Percentiles rank a stretch among this genome's conserved stretches.
Evolutionary conservation across 257 asterid genomes (phyloP).

Genomic region (Penstemon newberryi): DNA sequence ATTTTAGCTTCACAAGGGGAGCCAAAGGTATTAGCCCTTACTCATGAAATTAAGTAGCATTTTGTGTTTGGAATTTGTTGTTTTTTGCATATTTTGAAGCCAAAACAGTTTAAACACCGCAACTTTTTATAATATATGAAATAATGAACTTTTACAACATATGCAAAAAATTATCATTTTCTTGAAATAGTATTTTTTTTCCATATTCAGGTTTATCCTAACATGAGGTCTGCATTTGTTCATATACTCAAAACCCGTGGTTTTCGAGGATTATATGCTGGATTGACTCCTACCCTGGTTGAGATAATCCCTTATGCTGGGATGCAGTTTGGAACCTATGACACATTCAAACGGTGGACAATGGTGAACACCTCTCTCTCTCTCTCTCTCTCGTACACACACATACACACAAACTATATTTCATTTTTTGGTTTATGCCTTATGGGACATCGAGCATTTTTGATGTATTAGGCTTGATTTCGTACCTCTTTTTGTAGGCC

Average conservation of each 20-base stretch:
- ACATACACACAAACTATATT: neutral
- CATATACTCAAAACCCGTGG: slow-evolving; percentile 66
- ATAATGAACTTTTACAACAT: too few relatives aligned
- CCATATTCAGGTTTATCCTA: slow-evolving; percentile 71
- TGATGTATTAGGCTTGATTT: slow-evolving; percentile 12
- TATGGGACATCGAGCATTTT: too few relatives aligned
- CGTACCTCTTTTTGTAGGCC: slow-evolving; percentile 42
- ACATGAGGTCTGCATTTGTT: slow-evolving; percentile 76
- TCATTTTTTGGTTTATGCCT: neutral
- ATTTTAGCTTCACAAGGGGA: slow-evolving; percentile 98
- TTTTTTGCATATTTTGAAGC: neutral
- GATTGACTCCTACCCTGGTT: slow-evolving; percentile 80
- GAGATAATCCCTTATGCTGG: slow-evolving; percentile 95
- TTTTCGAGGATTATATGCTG: slow-evolving; percentile 79
- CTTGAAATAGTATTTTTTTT: slow-evolving; percentile 26
- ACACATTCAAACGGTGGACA: slow-evolving; percentile 90
- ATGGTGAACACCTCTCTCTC: slow-evolving; percentile 43
- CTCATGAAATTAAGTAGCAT: slow-evolving; percentile 5
- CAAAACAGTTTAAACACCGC: neutral
- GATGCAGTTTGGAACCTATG: slow-evolving; percentile 89
- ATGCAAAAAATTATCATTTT: slow-evolving; percentile 1
- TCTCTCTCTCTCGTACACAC: neutral
- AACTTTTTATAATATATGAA: neutral
- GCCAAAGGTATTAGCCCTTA: slow-evolving; percentile 70
- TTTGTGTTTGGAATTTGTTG: neutral